Conservation (phyloP, 495 filamentous ascomycete species). For the Daldinia loculata region DNA sequence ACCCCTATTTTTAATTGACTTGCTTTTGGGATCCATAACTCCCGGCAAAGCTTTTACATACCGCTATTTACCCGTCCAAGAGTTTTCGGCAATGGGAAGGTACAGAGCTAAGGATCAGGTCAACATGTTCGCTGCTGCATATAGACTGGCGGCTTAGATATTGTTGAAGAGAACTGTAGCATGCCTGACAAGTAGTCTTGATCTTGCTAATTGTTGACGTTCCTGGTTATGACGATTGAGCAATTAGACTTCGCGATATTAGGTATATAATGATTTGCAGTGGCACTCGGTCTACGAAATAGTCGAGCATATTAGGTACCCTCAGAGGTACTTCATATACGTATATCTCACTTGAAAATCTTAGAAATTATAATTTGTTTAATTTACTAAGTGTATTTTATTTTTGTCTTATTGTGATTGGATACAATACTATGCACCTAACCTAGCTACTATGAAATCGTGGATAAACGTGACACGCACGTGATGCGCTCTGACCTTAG, state of each 20-base stretch:
- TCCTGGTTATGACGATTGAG: neutral
- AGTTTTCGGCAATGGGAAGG: neutral
- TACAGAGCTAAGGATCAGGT: neutral
- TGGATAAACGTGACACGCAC: neutral
- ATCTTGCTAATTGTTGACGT: neutral
- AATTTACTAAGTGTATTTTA: no score
- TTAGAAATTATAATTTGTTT: no score
- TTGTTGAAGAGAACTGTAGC: neutral
- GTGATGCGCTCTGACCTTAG: conserved; percentile 1
- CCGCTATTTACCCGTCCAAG: neutral
- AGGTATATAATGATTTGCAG: neutral
- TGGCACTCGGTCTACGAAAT: neutral
- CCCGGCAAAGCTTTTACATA: neutral
- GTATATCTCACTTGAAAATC: no score
- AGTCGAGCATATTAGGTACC: no score
- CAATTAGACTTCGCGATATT: neutral
- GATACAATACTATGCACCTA: neutral
- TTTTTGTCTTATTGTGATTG: no score
- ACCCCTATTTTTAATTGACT: neutral
- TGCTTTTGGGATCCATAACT: neutral
- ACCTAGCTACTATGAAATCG: neutral
- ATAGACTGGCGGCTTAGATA: neutral
- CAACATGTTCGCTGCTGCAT: neutral
- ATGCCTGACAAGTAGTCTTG: no score
- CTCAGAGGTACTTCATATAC: no score